Evolutionary conservation across 495 filamentous ascomycete genomes (phyloP).

Genomic region (Clavariopsis aquatica): DNA sequence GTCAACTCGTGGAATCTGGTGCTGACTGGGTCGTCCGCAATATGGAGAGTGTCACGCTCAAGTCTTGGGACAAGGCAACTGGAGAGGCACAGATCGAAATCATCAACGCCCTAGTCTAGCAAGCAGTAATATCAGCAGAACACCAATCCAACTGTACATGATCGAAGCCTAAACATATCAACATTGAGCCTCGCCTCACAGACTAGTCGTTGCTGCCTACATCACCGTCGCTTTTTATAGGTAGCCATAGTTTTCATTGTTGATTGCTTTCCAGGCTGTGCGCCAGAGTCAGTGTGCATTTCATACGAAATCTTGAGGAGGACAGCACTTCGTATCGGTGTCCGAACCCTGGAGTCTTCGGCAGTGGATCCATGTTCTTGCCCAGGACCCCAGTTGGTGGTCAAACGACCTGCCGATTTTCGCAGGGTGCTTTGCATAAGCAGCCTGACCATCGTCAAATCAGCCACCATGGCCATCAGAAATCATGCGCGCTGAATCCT

Average conservation of each 20-base stretch:
- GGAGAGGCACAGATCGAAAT: slow-evolving; percentile 45
- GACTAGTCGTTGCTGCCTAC: slow-evolving; percentile 4
- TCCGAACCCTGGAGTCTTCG: slow-evolving; percentile 22
- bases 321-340: slow-evolving; percentile 17
- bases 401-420: slow-evolving; percentile 17
- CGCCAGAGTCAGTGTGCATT: neutral
- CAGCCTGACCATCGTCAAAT: slow-evolving; percentile 24
- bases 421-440: slow-evolving; percentile 7
- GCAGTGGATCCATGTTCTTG: slow-evolving; percentile 17
- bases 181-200: slow-evolving; percentile 3
- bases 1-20: slow-evolving; percentile 67
- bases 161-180: neutral
- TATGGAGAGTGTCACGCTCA: slow-evolving; percentile 62
- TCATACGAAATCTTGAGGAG: slow-evolving; percentile 8
- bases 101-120: slow-evolving; percentile 41
- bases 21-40: slow-evolving; percentile 90
- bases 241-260: neutral
- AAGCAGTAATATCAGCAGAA: neutral
- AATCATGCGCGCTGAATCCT: slow-evolving; percentile 22
- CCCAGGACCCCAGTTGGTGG: slow-evolving; percentile 9
- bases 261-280: neutral
- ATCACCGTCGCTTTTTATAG: slow-evolving; percentile 34
- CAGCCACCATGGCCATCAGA: slow-evolving; percentile 11
- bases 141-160: slow-evolving; percentile 9
- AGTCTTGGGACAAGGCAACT: slow-evolving; percentile 40